These are phyloP conservation scores for Komagataella pastoris DNA, from an alignment of 805 yeast genomes.

Conservation along the genomic window DNA sequence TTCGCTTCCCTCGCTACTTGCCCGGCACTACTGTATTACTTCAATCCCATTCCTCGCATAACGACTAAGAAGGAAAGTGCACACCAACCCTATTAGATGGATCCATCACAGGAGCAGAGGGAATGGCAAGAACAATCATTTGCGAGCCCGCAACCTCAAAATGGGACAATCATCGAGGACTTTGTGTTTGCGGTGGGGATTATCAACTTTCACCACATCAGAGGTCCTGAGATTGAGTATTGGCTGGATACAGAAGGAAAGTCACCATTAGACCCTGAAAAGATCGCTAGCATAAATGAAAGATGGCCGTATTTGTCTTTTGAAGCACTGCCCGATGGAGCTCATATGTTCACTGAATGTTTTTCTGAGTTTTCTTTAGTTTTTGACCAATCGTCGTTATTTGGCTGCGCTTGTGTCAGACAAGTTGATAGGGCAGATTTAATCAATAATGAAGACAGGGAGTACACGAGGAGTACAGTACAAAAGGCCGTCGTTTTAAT, in stretches of 20 bases:
- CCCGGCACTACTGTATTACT: not conserved
- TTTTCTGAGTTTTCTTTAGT: conserved; percentile 81
- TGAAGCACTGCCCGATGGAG: conserved; percentile 93
- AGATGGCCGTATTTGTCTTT: conserved; percentile 86
- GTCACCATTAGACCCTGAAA: conserved; percentile 17
- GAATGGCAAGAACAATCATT: not conserved
- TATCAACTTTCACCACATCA: conserved; percentile 80
- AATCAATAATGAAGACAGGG: conserved; percentile 28
- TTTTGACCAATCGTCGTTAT: conserved; percentile 67
- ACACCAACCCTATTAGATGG: not conserved
- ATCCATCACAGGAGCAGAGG: not conserved
- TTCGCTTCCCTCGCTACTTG: not conserved
- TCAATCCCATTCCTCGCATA: not conserved
- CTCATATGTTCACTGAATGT: conserved; percentile 87
- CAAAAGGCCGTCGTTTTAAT: conserved; percentile 87
- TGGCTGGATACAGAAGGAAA: conserved; percentile 43
- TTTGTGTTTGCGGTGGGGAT: conserved; percentile 74
- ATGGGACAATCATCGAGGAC: conserved; percentile 3
- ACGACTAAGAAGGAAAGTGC: not conserved
- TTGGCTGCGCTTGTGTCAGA: conserved; percentile 89
- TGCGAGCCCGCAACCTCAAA: not conserved
- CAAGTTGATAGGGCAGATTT: conserved; percentile 41
- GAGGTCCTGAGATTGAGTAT: conserved; percentile 94
- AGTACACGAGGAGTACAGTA: conserved; percentile 73
- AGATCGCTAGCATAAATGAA: conserved; percentile 18